Conservation (phyloP, 495 filamentous ascomycete species). For the Parathielavia hyrcaniae region DNA sequence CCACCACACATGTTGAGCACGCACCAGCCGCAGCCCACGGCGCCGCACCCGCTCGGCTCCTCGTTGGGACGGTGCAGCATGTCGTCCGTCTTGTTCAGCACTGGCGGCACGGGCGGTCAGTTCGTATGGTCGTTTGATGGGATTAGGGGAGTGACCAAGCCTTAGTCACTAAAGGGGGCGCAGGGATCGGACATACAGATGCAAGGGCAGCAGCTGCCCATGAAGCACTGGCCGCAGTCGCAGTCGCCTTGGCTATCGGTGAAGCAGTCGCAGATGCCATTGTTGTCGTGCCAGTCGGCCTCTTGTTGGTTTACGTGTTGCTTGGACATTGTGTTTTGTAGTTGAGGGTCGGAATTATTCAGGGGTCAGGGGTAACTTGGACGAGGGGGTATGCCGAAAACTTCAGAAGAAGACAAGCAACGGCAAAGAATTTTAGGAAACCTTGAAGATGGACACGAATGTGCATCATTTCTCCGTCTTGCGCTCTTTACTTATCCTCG, state of each 20-base stretch:
- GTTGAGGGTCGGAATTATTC: not conserved
- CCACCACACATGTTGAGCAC: conserved; percentile 26
- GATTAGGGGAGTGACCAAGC: no score
- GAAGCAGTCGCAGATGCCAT: conserved; percentile 36
- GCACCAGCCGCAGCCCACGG: conserved; percentile 37
- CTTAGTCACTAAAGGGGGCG: no score
- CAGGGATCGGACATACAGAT: conserved; percentile 33
- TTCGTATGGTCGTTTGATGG: not conserved
- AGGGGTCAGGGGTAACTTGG: no score
- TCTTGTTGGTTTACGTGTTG: not conserved
- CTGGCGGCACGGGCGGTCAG: conserved; percentile 1
- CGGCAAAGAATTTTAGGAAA: no score
- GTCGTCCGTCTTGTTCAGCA: conserved; percentile 41
- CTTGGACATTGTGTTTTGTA: not conserved
- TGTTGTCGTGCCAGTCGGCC: conserved; percentile 33
- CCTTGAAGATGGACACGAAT: no score
- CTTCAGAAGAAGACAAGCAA: no score
- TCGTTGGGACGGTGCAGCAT: conserved; percentile 10
- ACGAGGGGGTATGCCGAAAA: no score
- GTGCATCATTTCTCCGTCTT: no score
- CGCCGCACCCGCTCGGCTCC: conserved; percentile 39
- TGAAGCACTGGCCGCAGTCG: conserved; percentile 36
- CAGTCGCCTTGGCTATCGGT: no score
- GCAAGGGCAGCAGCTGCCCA: conserved; percentile 49
- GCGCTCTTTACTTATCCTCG: no score